These are phyloP conservation scores for Colletotrichum orbiculare DNA, from an alignment of 2,329 filamentous ascomycete species.

Conservation along the genomic window DNA sequence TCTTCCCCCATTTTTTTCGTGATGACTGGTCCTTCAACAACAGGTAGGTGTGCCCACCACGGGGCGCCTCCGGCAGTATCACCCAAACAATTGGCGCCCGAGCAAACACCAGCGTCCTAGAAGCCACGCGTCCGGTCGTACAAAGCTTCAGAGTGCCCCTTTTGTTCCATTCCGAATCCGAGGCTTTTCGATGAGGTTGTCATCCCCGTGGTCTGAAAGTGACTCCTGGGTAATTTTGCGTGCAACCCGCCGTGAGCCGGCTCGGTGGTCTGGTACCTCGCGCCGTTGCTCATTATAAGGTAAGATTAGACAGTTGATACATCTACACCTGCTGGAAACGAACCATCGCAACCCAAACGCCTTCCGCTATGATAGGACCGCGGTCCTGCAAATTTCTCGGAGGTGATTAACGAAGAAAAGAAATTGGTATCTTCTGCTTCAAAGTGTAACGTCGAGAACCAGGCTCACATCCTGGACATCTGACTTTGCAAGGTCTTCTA, in stretches of 20 bases:
- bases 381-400: conserved; percentile 38
- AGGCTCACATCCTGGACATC: conserved; percentile 96
- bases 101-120: conserved; percentile 22
- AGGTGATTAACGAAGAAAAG: conserved; percentile 45
- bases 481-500: conserved; percentile 91
- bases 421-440: conserved; percentile 51
- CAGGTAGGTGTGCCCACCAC: conserved; percentile 24
- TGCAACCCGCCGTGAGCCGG: conserved; percentile 34
- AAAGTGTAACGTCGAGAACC: conserved; percentile 90
- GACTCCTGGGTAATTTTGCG: conserved; percentile 39
- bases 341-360: conserved; percentile 63
- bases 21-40: conserved; percentile 28
- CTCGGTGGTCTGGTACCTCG: conserved; percentile 33
- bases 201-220: conserved; percentile 32
- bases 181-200: conserved; percentile 45
- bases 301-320: conserved; percentile 64
- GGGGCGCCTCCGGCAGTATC: conserved; percentile 9
- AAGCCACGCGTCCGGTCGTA: conserved; percentile 36
- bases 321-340: conserved; percentile 60
- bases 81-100: conserved; percentile 21
- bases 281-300: conserved; percentile 47
- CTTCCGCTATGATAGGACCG: conserved; percentile 62
- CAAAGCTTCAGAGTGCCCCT: conserved; percentile 40
- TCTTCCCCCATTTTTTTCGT: conserved; percentile 31
- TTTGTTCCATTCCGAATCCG: conserved; percentile 46